phyloP scores from a whole-genome alignment of 495 filamentous ascomycete genomes.

The Penicillium subrubescens region DNA sequence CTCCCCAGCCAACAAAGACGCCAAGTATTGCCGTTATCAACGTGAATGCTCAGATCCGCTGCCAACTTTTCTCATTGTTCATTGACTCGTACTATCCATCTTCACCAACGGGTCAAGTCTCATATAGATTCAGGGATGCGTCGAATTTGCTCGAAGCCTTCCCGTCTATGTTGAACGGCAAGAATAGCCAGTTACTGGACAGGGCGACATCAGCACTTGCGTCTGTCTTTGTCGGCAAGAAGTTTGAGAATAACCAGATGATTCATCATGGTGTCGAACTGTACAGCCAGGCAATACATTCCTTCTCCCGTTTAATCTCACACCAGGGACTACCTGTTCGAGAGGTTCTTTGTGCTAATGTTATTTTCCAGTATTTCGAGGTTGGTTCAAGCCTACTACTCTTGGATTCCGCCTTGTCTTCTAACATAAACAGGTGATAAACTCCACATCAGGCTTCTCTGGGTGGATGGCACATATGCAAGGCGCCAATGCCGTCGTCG shows the following conservation, averaged over 20 bases:
- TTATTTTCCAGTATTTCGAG: slow-evolving; percentile 20
- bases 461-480: slow-evolving; percentile 24
- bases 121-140: slow-evolving; percentile 9
- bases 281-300: slow-evolving; percentile 16
- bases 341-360: slow-evolving; percentile 19
- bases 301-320: slow-evolving; percentile 12
- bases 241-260: slow-evolving; percentile 13
- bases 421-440: slow-evolving; percentile 13
- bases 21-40: slow-evolving; percentile 9
- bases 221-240: slow-evolving; percentile 19
- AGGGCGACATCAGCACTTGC: slow-evolving; percentile 16
- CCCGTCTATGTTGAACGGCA: slow-evolving; percentile 9
- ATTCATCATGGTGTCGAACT: slow-evolving; percentile 11
- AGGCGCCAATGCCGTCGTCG: slow-evolving; percentile 19
- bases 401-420: neutral
- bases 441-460: slow-evolving; percentile 17
- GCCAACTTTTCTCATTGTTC: slow-evolving; percentile 19
- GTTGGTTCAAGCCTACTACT: neutral
- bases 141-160: slow-evolving; percentile 18
- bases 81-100: slow-evolving; percentile 19
- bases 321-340: slow-evolving; percentile 9
- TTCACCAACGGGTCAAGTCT: slow-evolving; percentile 5
- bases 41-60: slow-evolving; percentile 22
- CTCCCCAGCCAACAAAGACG: neutral
- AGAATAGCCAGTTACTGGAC: slow-evolving; percentile 19